phyloP scores from a whole-genome alignment of 2,329 filamentous ascomycete genomes.

The Hymenoscyphus infarciens region DNA sequence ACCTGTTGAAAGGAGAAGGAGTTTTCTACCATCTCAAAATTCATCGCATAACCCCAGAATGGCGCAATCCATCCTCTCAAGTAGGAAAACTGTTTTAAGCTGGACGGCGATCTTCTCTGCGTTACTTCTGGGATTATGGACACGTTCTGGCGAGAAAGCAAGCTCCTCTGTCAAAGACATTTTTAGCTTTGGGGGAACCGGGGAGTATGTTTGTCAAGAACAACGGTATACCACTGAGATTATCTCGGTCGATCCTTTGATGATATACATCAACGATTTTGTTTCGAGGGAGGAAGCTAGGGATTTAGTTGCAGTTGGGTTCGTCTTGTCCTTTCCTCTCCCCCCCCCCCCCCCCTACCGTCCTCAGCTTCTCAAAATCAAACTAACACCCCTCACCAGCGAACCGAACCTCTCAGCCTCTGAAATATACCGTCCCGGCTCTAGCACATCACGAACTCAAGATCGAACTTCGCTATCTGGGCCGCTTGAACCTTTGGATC shows the following conservation, averaged over 20 bases:
- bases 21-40: no score
- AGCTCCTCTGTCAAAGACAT: no score
- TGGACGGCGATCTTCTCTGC: not conserved
- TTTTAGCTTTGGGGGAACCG: not conserved
- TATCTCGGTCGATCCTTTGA: conserved; percentile 23
- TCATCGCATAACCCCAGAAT: no score
- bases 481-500: conserved; percentile 11
- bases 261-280: conserved; percentile 30
- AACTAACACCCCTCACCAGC: not conserved
- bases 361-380: no score
- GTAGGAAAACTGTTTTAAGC: not conserved
- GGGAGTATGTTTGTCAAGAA: conserved; percentile 15
- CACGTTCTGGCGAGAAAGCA: not conserved
- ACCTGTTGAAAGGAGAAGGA: no score
- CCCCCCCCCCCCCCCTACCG: no score
- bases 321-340: not conserved
- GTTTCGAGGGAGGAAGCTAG: conserved; percentile 15
- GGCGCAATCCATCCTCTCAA: not conserved
- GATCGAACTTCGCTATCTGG: conserved; percentile 16
- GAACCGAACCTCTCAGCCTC: conserved; percentile 12
- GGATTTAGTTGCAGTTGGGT: conserved; percentile 19
- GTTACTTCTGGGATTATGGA: not conserved
- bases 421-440: conserved; percentile 11
- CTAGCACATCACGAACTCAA: conserved; percentile 4
- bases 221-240: conserved; percentile 25